phyloP scores from a whole-genome alignment of 306 rosid species.

The Dalbergia oliveri region DNA sequence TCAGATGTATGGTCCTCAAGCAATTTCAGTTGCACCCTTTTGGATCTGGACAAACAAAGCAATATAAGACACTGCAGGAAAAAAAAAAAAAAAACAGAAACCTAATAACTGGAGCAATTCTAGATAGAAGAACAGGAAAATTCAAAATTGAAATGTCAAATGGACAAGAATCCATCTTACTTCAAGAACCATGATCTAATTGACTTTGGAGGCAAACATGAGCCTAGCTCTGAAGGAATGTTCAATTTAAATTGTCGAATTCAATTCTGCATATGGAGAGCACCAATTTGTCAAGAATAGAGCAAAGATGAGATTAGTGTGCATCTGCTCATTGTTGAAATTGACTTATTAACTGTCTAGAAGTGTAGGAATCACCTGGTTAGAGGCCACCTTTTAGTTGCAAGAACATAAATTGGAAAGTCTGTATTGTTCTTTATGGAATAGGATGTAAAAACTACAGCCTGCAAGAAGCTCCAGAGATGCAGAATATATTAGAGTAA shows the following conservation, averaged over 20 bases:
- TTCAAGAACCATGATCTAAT: constrained; percentile 84
- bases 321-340: not conserved
- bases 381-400: constrained; percentile 67
- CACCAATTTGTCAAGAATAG: constrained; percentile 38
- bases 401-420: constrained; percentile 69
- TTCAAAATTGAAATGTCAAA: constrained; percentile 36
- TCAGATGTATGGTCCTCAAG: constrained; percentile 74
- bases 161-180: constrained; percentile 62
- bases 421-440: constrained; percentile 80
- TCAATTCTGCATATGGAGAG: constrained; percentile 66
- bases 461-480: constrained; percentile 66
- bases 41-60: constrained; percentile 63
- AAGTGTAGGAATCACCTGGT: constrained; percentile 63
- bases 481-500: constrained; percentile 41
- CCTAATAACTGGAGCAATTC: constrained; percentile 43
- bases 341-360: constrained; percentile 11
- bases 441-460: constrained; percentile 82
- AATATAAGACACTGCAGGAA: constrained; percentile 28
- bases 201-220: constrained; percentile 74
- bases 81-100: constrained; percentile 34
- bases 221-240: constrained; percentile 74
- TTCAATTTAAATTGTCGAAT: constrained; percentile 54
- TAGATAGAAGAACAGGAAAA: constrained; percentile 33
- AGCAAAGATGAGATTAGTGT: constrained; percentile 32
- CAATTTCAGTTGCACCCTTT: constrained; percentile 71